Evolutionary conservation across 2,329 filamentous ascomycete species (phyloP), one percentile per base, ranked within the genome.

Genomic region (Leptographium lundbergii): DNA sequence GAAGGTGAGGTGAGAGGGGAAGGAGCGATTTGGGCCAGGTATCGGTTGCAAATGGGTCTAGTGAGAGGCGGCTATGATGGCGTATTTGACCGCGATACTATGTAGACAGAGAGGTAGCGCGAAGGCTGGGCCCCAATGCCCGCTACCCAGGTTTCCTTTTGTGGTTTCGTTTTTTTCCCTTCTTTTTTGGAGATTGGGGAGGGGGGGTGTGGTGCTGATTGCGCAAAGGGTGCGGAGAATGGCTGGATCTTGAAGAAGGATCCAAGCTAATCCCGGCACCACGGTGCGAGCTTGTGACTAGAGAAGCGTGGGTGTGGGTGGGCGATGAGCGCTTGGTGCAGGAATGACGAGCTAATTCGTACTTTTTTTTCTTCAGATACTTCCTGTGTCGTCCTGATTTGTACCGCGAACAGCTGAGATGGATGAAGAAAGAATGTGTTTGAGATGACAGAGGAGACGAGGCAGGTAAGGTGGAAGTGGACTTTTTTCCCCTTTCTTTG

Each of bases 1-100:
- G 45, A 50, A 47, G 36, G 32, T 19, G 14, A 56, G 27, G 55
- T 14, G 24, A 36, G 39, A 48, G 42, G 55, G 36, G 45, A 42
- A 29, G 42, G 45, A 55, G 53, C 54, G 54, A 56, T 56, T 56
- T 19, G 32, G 39, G 39, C 54, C 54, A 47, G 45, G 54, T 25
- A 42, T 54, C 52, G 53, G 34, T 55, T 25, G 53, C 53, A 42
- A 42, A 55, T 36, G 54, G 54, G 45, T 56, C 54, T 56, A 56
- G 39, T 56, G 32, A 56, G 54, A 61, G 68, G 70, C 69, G 68
- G 69, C 69, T 67, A 64, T 62, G 66, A 66, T 68, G 68, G 68
- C 67, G 68, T 71, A 70, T 72, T 70, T 70, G 70, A 70, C 66
- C 66, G 67, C 66, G 66, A 68, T 66, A 34, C 32, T 34, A 34